phyloP scores from a whole-genome alignment of 495 filamentous ascomycete species.

The Filosporella fistucella region DNA sequence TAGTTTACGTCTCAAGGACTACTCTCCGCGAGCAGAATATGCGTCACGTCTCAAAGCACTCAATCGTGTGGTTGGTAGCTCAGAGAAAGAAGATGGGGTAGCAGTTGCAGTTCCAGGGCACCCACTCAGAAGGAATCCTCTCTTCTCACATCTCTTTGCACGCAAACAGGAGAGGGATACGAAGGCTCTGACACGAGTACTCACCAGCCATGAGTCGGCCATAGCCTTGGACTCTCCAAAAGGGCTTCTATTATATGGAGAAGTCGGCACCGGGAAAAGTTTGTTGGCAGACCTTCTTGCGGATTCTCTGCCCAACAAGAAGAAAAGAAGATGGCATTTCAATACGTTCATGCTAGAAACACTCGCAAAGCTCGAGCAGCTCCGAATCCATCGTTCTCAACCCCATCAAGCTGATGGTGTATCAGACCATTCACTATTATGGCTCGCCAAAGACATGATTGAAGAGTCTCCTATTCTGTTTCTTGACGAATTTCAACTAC shows the following conservation, averaged over 20 bases:
- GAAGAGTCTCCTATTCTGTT: conserved; percentile 66
- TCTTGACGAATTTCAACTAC: conserved; percentile 71
- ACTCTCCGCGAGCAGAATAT: conserved; percentile 61
- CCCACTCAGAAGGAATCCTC: conserved; percentile 43
- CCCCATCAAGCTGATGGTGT: conserved; percentile 19
- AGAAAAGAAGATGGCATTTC: conserved; percentile 69
- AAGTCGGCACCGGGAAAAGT: conserved; percentile 67
- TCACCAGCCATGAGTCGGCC: conserved; percentile 60
- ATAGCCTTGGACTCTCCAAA: conserved; percentile 55
- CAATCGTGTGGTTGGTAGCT: conserved; percentile 17
- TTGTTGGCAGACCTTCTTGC: conserved; percentile 69
- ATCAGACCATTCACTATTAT: conserved; percentile 58
- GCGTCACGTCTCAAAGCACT: conserved; percentile 46
- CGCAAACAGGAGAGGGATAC: conserved; percentile 35
- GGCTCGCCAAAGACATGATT: conserved; percentile 62
- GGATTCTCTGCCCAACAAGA: conserved; percentile 58
- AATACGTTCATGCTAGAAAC: conserved; percentile 72
- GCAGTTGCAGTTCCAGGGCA: conserved; percentile 36
- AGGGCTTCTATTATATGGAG: conserved; percentile 63
- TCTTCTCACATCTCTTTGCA: conserved; percentile 40
- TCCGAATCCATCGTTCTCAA: conserved; percentile 35
- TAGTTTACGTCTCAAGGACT: conserved; percentile 54
- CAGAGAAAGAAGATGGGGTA: conserved; percentile 12
- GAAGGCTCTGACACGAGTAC: conserved; percentile 52
- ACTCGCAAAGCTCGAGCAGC: conserved; percentile 55